These are phyloP conservation scores for Leptodermis oblonga DNA, from an alignment of 257 asterid species.

Conservation along the genomic window DNA sequence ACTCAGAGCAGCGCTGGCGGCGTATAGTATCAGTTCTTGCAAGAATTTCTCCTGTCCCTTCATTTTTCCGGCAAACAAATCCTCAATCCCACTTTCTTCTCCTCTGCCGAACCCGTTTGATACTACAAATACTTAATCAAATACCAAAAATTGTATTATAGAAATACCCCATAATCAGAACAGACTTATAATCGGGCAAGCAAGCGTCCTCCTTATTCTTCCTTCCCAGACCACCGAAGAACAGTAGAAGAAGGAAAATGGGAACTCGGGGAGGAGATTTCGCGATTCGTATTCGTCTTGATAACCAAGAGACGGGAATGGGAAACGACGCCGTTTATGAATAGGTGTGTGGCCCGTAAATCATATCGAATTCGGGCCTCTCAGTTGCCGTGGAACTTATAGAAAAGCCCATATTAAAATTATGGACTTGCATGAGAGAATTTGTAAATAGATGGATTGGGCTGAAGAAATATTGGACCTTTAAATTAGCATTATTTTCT, in stretches of 20 bases:
- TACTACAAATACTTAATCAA: not conserved
- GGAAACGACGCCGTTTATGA: not conserved
- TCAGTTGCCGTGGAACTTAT: not conserved
- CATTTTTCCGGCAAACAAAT: constrained; percentile 20
- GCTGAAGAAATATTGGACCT: too few species aligned
- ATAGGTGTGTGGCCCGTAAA: not conserved
- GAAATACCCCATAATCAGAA: not conserved
- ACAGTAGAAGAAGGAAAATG: not conserved
- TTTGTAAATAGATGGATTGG: too few species aligned
- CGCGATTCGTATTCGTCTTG: constrained; percentile 6
- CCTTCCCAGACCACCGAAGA: too few species aligned
- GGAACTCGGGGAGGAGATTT: not conserved
- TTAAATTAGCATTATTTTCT: too few species aligned
- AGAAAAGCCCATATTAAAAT: too few species aligned
- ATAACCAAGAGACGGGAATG: not conserved
- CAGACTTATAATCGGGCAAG: too few species aligned
- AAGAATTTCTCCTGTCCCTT: constrained; percentile 44
- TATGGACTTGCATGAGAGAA: too few species aligned
- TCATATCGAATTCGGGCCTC: constrained; percentile 3
- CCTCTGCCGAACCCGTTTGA: too few species aligned
- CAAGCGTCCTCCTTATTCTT: too few species aligned
- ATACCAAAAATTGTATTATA: not conserved
- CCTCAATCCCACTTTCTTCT: too few species aligned
- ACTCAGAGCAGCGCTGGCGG: constrained; percentile 91
- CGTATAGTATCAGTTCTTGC: constrained; percentile 62